A percentile compares a stretch with the other conserved stretches of the same genome.
Conservation (phyloP, 2,329 filamentous ascomycete genomes). For the Mycosphaerella sp. region DNA sequence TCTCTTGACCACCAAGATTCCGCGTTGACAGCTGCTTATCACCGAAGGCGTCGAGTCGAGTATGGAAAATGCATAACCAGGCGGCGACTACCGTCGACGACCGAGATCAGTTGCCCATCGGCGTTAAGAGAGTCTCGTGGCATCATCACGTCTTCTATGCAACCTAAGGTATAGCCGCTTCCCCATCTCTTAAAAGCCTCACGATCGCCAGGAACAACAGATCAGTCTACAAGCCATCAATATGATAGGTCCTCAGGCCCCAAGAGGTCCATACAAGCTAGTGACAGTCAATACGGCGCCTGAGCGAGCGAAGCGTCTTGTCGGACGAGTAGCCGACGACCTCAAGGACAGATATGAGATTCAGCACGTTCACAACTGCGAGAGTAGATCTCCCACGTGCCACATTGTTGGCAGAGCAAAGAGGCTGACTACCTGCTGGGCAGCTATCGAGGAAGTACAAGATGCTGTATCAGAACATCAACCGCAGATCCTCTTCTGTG, state of each 20-base stretch:
- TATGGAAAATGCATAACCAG: background rate
- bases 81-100: background rate
- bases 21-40: no score
- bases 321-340: constrained; percentile 55
- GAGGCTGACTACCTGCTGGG: background rate
- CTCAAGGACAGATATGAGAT: constrained; percentile 61
- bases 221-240: background rate
- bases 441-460: constrained; percentile 41
- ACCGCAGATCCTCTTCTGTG: constrained; percentile 51
- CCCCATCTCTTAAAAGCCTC: background rate
- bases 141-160: background rate
- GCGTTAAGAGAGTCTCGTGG: background rate
- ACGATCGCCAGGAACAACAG: background rate
- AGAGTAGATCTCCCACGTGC: constrained; percentile 42
- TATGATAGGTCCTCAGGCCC: constrained; percentile 11
- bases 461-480: constrained; percentile 47
- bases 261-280: constrained; percentile 53
- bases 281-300: constrained; percentile 64
- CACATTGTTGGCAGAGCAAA: no score
- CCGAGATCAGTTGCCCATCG: background rate
- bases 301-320: constrained; percentile 56
- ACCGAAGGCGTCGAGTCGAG: background rate
- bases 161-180: background rate
- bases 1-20: background rate
- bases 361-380: constrained; percentile 55